Base-by-base conservation (phyloP, 495 filamentous ascomycete genomes). In the Rhizodiscina lignyota region DNA sequence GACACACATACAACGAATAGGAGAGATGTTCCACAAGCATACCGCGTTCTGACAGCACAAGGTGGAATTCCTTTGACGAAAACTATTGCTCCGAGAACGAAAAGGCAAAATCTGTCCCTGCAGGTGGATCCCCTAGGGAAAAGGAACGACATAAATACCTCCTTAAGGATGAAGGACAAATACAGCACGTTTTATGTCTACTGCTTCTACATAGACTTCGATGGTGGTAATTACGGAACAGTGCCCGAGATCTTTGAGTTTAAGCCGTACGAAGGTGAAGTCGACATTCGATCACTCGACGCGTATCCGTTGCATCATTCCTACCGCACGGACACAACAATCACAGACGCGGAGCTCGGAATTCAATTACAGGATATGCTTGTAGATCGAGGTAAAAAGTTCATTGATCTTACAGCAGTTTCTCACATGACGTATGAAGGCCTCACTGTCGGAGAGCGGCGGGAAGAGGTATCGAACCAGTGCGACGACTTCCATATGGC, bases 261-360 rank as follows among this genome's bases (percentile, higher is more conserved):
- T 10, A 21, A 35, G 33, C 33, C 18, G 8, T 35, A 35, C 17
- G 33, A 35, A 10, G 20, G 19, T 12, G 33, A 35, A 20, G 5
- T 21, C 11, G 21, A 35, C 4, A 17, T 35, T 19, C 5, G 11
- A 16, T 5, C 5, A 10, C 20, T 35, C 10, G 33, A 21, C 10
- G 33, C 21, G 15, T 35, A 21, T 23, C 33, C 33, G 20, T 23
- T 35, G 33, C 20, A 23, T 10, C 23, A 35, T 19, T 19, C 19
- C 20, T 10, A 35, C 10, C 30, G 10, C 6, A 27, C 8, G 8
- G 8, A 8, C 24, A 13, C 24, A 13, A 13, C 24, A 8, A 8
- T 27, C 13, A 13, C 8, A 8, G 24, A 27, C 24, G 10, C 30
- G 30, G 30, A 10, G 30, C 30, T 10, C 17, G 6, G 10, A 6